Base-by-base conservation (phyloP, 1,284 basidiomycete genomes). In the Melampsora americana region DNA sequence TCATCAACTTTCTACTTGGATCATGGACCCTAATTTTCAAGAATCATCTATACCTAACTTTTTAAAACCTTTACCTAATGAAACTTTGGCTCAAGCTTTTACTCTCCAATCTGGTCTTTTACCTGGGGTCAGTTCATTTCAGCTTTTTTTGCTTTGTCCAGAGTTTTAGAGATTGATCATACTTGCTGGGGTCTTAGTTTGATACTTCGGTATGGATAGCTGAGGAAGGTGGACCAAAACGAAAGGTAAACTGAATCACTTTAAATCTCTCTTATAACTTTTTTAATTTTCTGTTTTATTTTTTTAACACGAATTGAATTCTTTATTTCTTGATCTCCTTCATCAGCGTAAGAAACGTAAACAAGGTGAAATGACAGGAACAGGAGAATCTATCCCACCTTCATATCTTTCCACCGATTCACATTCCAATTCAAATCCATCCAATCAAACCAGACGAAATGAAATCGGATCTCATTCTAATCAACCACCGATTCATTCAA, bases 201-300 rank as follows among this genome's bases (percentile, higher is more conserved):
- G 70, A 73, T 59, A 39, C 30, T 66, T 73, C 70, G 1, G 48
- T 73, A 4, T 73, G 70, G 70, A 50, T 73, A 42, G 70, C 70
- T 28, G 70, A 73, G 26, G 70, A 73, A 73, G 70, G 70, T 48
- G 70, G 70, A 28, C 70, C 70, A 14, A 73, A 73, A 62, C 62
- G 64, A 66, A 73, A 53, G 70, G 70, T 73, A 50, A 53, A 23
- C 30, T 28, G 20, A 62, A 26, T 6, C 23, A 20, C 2, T 5
- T 7, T 12, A 56, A 3, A 56, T 56, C 60, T 26, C 26, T 64
- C 42, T 26, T 6, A 56, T 26, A 28, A 32, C 20, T 12, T 42
- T 6, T 5, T 11, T 53, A 30, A 11, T 42, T 44, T 30, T 18
- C 11, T 30, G 4, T n/a, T 32, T 71, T 46, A 32, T 61, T 16